A percentile compares a stretch with the other conserved stretches of the same genome.
Evolutionary conservation across 306 rosid species (phyloP).

Genomic region (Cyclanthera cordifolia): DNA sequence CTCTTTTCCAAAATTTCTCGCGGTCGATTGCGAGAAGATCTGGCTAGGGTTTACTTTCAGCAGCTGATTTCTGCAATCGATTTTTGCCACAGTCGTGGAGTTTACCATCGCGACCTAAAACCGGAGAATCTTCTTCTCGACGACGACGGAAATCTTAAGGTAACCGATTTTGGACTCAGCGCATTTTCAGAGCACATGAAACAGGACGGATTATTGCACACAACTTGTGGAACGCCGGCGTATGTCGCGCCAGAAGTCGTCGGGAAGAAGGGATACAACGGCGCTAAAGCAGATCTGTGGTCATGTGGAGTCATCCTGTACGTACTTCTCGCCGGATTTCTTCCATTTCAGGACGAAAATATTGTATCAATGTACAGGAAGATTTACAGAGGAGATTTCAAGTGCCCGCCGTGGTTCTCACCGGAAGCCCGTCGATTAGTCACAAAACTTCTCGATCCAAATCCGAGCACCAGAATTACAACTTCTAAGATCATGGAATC

Average conservation of each 20-base stretch:
- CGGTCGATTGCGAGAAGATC: constrained; percentile 61
- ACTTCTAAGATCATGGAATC: constrained; percentile 60
- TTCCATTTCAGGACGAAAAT: constrained; percentile 86
- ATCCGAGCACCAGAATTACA: constrained; percentile 44
- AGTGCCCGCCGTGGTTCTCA: constrained; percentile 89
- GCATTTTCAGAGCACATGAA: constrained; percentile 59
- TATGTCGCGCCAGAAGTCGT: constrained; percentile 89
- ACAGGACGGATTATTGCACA: constrained; percentile 68
- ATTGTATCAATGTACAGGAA: constrained; percentile 68
- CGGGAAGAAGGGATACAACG: constrained; percentile 81
- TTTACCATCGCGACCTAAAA: constrained; percentile 82
- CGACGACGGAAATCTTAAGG: constrained; percentile 64
- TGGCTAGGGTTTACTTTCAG: constrained; percentile 68
- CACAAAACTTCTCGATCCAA: constrained; percentile 71
- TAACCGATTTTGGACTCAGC: constrained; percentile 76
- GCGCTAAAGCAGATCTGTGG: constrained; percentile 90
- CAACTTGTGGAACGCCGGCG: constrained; percentile 94
- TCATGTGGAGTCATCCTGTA: constrained; percentile 87
- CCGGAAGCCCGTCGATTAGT: constrained; percentile 49
- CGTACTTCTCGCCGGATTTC: constrained; percentile 78
- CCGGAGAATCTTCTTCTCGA: constrained; percentile 56
- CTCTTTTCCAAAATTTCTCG: constrained; percentile 63
- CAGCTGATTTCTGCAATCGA: constrained; percentile 88
- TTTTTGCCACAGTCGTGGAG: constrained; percentile 93
- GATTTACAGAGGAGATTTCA: constrained; percentile 82